Conservation (phyloP, 495 filamentous ascomycete genomes). For the Penicillium lagena region DNA sequence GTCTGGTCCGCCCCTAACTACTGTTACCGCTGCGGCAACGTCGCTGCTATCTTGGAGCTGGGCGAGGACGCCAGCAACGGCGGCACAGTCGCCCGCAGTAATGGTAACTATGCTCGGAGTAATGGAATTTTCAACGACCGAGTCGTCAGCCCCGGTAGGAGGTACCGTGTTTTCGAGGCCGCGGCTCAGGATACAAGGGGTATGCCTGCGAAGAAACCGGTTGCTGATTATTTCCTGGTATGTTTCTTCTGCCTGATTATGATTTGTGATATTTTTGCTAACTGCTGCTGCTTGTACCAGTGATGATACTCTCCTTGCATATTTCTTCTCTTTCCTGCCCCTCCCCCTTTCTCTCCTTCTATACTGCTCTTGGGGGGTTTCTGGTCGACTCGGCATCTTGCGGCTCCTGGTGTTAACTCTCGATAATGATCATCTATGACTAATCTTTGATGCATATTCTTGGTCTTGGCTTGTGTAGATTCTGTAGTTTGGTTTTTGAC, state of each 20-base stretch:
- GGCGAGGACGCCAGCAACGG: slow-evolving; percentile 74
- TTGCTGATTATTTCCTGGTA: slow-evolving; percentile 92
- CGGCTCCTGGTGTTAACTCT: slow-evolving; percentile 15
- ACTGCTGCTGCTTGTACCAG: slow-evolving; percentile 3
- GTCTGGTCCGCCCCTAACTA: slow-evolving; percentile 98
- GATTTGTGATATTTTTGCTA: not conserved
- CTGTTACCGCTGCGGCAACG: slow-evolving; percentile 96
- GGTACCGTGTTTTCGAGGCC: slow-evolving; percentile 95
- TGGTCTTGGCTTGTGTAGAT: not conserved
- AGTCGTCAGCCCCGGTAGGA: slow-evolving; percentile 69
- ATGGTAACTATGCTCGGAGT: slow-evolving; percentile 65
- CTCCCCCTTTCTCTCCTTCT: slow-evolving; percentile 6
- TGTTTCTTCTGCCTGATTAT: slow-evolving; percentile 4
- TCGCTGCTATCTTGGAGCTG: slow-evolving; percentile 89
- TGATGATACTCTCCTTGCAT: slow-evolving; percentile 21
- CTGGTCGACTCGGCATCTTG: slow-evolving; percentile 14
- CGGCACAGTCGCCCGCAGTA: slow-evolving; percentile 70
- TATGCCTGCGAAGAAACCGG: slow-evolving; percentile 98
- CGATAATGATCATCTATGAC: slow-evolving; percentile 24
- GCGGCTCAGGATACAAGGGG: slow-evolving; percentile 94
- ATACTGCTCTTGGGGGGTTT: slow-evolving; percentile 5
- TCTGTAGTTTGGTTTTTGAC: not conserved
- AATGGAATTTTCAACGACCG: slow-evolving; percentile 42
- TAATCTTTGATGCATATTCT: slow-evolving; percentile 2
- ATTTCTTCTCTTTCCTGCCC: not conserved